These are phyloP conservation scores for Podaxis rugospora DNA, from an alignment of 768 basidiomycete species.

Conservation along the genomic window DNA sequence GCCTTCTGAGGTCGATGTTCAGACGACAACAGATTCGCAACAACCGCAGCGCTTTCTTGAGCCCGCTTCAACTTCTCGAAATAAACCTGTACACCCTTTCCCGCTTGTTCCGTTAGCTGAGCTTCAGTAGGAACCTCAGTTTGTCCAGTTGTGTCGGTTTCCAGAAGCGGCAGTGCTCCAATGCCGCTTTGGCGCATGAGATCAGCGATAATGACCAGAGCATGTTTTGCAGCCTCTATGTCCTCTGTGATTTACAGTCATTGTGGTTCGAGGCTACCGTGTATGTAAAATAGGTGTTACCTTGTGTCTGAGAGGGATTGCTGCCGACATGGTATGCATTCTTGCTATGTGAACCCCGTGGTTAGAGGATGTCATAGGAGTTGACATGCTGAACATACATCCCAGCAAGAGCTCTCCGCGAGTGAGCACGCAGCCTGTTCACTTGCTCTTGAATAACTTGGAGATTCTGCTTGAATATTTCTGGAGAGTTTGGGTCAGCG, in stretches of 20 bases:
- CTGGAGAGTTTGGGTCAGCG: constrained; percentile 54
- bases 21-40: constrained; percentile 29
- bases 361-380: background rate
- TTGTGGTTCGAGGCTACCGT: background rate
- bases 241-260: constrained; percentile 27
- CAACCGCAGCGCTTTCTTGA: constrained; percentile 54
- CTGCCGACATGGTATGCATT: constrained; percentile 56
- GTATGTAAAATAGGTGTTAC: constrained; percentile 25
- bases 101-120: constrained; percentile 38
- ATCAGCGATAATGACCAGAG: constrained; percentile 40
- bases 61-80: constrained; percentile 50
- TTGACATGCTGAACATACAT: constrained; percentile 38
- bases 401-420: constrained; percentile 42
- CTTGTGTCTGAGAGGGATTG: constrained; percentile 51
- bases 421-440: constrained; percentile 41
- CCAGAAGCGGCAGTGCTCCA: constrained; percentile 55
- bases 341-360: constrained; percentile 33
- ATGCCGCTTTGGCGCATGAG: constrained; percentile 56
- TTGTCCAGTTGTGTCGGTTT: background rate
- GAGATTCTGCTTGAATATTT: constrained; percentile 57
- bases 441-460: constrained; percentile 45
- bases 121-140: constrained; percentile 35
- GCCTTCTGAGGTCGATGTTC: constrained; percentile 1
- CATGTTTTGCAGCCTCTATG: constrained; percentile 46
- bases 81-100: constrained; percentile 35